Base-by-base conservation (phyloP, 192 early-diverging fungal species). In the Umbelopsis sp. region DNA sequence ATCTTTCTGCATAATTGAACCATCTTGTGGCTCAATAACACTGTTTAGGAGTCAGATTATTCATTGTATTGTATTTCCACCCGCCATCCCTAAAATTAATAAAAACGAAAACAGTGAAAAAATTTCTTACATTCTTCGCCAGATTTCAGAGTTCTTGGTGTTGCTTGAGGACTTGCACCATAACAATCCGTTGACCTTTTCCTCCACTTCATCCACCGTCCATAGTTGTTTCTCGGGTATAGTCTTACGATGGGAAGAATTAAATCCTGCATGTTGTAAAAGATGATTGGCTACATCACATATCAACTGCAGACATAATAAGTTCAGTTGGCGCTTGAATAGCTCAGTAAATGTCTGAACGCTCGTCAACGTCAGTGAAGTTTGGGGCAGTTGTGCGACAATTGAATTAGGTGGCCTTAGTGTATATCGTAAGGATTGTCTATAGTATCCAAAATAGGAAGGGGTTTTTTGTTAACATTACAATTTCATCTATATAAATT, bases 161-260 rank as follows among this genome's bases (percentile, higher is more conserved):
- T 25, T 20, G 21, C 8, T 8, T 11, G 44, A 7, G 25, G 49
- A n/a, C 21, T 49, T 23, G 20, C 67, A 69, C 47, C 48, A 16
- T 23, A 69, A 20, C 4, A 49, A 27, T 25, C 78, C 78, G 64
- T 71, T 46, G 3, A 74, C 50, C 13, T 55, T 68, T 27, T 79
- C 78, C 45, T 79, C 78, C 5, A 79, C 74, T 33, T 74, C 70
- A 50, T 79, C 71, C 8, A 79, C 73, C 27, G 71, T 71, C 78
- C 78, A 79, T 18, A 72, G 46, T 11, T 45, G 44, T 41, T 73
- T 72, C 9, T 74, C 74, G 35, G 64, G 64, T 15, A 41, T 53
- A 18, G 49, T 64, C 25, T 49, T 69, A 44, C 22, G 35, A 11
- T 69, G 49, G 15, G 23, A 13, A 15, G 61, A 33, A 61, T 71